phyloP scores from a whole-genome alignment of 2,329 filamentous ascomycete genomes.

The Hypoxylon sp. region DNA sequence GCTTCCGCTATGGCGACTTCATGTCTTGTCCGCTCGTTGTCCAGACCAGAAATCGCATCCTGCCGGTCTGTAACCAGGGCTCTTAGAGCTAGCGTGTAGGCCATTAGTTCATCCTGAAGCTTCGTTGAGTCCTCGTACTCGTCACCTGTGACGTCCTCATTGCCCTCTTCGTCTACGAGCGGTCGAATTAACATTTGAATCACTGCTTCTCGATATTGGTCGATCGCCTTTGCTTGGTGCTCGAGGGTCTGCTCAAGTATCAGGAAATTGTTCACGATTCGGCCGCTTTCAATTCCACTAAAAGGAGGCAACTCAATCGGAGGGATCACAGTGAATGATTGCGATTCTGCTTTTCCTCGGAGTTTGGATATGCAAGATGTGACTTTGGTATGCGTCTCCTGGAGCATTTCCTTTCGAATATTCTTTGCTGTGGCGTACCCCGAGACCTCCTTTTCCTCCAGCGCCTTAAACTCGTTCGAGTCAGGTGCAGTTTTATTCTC shows the following conservation, averaged over 20 bases:
- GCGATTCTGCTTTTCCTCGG: conserved; percentile 64
- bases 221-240: conserved; percentile 77
- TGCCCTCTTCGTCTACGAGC: conserved; percentile 85
- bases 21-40: conserved; percentile 80
- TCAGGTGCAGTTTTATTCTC: conserved; percentile 73
- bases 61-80: conserved; percentile 84
- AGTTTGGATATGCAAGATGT: conserved; percentile 75
- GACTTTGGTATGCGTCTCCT: conserved; percentile 68
- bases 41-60: conserved; percentile 80
- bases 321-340: conserved; percentile 74
- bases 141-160: conserved; percentile 83
- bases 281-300: conserved; percentile 80
- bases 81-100: conserved; percentile 84
- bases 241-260: conserved; percentile 77
- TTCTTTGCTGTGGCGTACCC: conserved; percentile 84
- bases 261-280: conserved; percentile 76
- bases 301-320: conserved; percentile 68
- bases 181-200: conserved; percentile 79
- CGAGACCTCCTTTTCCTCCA: conserved; percentile 79
- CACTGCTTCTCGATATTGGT: conserved; percentile 81
- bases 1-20: conserved; percentile 76
- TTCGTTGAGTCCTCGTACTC: conserved; percentile 92
- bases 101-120: conserved; percentile 89
- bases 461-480: conserved; percentile 74
- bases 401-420: conserved; percentile 84